A percentile compares a stretch with the other conserved stretches of the same genome.
Conservation (phyloP, 2,329 filamentous ascomycete genomes). For the Ophiosphaerella narmari region DNA sequence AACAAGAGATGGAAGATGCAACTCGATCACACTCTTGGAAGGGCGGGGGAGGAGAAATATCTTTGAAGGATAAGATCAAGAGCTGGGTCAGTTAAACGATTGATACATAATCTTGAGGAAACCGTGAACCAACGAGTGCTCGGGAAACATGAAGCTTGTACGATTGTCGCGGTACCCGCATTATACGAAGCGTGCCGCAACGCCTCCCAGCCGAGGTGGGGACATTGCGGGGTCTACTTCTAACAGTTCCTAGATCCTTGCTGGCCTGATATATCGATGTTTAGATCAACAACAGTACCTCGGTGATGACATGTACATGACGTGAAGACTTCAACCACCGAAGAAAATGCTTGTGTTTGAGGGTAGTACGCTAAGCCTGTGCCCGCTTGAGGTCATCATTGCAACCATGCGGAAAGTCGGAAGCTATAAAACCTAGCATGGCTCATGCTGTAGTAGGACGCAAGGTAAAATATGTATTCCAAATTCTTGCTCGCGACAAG, state of each 20-base stretch:
- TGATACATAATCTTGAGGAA: neutral
- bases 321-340: slow-evolving; percentile 20
- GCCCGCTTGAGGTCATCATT: slow-evolving; percentile 13
- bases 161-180: slow-evolving; percentile 1
- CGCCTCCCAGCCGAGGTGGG: neutral
- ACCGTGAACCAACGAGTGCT: neutral
- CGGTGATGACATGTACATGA: slow-evolving; percentile 27
- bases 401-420: neutral
- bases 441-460: neutral
- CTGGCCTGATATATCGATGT: neutral
- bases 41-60: slow-evolving; percentile 11
- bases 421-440: slow-evolving; percentile 8
- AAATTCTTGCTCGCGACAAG: slow-evolving; percentile 8
- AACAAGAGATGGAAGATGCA: slow-evolving; percentile 9
- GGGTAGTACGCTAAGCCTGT: neutral
- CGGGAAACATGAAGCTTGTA: neutral
- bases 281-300: slow-evolving; percentile 9
- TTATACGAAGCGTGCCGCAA: slow-evolving; percentile 3
- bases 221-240: slow-evolving; percentile 1
- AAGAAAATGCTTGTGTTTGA: neutral
- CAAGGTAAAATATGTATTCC: slow-evolving; percentile 1
- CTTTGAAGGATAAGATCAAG: slow-evolving; percentile 31
- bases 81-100: slow-evolving; percentile 25
- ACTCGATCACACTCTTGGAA: slow-evolving; percentile 31
- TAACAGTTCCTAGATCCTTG: neutral